Base-by-base conservation (phyloP, 2,329 filamentous ascomycete genomes). In the Colletotrichum sp. region DNA sequence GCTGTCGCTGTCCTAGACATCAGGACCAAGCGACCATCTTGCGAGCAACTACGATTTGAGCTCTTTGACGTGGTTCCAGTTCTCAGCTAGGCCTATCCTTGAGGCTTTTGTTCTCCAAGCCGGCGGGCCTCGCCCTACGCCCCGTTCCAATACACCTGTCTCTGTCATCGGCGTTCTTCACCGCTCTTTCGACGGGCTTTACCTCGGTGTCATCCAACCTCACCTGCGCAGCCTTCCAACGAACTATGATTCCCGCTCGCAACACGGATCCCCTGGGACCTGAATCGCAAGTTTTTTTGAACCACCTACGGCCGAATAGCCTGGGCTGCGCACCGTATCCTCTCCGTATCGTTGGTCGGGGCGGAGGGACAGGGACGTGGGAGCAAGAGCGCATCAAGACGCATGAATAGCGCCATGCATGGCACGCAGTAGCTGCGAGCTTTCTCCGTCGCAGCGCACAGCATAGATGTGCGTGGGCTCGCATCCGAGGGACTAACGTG, bases 331-430 rank as follows among this genome's bases (percentile, higher is more conserved):
- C 58, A 65, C 68, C 52, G 67, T 32, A 60, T 60, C 32, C 16
- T 66, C 52, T 28, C 61, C 61, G 67, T 66, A 52, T 74, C 8
- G 18, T 22, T 36, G 28, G 9, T 39, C 27, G n/a, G 22, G 58
- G 36, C 36, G 28, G 60, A 32, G 22, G 22, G 60, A 34, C 48
- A 27, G 28, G 58, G 25, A 70, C 13, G 55, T 30, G 58, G 16
- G 36, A 71, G 36, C 6, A 55, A 25, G 60, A 36, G 52, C 32
- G 32, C 39, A 55, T 43, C 68, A 58, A 65, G 56, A 58, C 56
- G 73, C 73, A 75, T 75, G 64, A 73, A 75, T 72, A 64, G 73
- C 73, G 73, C 70, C 56, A 75, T 75, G 73, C 73, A 75, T 64
- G 73, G 64, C 69, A 36, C 43, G 25, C 70, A 68, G 64, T 64